These are phyloP conservation scores for Lomentospora prolificans DNA, from an alignment of 2,329 filamentous ascomycete species.

Conservation along the genomic window DNA sequence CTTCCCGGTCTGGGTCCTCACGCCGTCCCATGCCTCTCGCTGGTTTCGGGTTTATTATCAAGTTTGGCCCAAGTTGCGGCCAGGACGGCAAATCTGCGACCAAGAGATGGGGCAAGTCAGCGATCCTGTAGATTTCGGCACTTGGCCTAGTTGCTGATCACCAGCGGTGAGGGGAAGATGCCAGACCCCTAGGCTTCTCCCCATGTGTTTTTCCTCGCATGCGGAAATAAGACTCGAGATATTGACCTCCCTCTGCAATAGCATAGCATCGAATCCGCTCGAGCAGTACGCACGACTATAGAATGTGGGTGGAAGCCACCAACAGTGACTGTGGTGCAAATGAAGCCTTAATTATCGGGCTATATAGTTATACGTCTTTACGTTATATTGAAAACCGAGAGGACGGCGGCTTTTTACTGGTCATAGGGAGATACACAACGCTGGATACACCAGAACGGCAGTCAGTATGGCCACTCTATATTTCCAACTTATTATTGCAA, in stretches of 20 bases:
- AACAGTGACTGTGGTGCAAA: neutral
- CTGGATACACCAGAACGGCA: neutral
- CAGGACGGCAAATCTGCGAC: neutral
- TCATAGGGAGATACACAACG: too few relatives aligned
- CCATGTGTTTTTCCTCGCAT: too few relatives aligned
- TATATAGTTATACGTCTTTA: too few relatives aligned
- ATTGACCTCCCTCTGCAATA: too few relatives aligned
- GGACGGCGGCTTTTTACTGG: neutral
- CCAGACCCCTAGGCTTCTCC: too few relatives aligned
- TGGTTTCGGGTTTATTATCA: conserved; percentile 4
- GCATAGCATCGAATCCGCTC: too few relatives aligned
- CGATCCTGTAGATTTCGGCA: neutral
- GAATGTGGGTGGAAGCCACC: neutral
- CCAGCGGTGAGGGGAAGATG: neutral
- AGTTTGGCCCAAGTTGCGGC: neutral
- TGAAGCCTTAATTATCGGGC: too few relatives aligned
- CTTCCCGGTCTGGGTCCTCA: neutral
- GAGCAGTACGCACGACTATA: too few relatives aligned
- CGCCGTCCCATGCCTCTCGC: neutral
- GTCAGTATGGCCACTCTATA: neutral
- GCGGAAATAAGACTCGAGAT: too few relatives aligned
- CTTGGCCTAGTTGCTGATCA: neutral
- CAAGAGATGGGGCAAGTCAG: neutral
- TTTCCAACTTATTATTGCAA: neutral
- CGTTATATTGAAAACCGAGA: neutral